Conservation (phyloP, 2,329 filamentous ascomycete species). For the Ceratocystiopsis minuta region DNA sequence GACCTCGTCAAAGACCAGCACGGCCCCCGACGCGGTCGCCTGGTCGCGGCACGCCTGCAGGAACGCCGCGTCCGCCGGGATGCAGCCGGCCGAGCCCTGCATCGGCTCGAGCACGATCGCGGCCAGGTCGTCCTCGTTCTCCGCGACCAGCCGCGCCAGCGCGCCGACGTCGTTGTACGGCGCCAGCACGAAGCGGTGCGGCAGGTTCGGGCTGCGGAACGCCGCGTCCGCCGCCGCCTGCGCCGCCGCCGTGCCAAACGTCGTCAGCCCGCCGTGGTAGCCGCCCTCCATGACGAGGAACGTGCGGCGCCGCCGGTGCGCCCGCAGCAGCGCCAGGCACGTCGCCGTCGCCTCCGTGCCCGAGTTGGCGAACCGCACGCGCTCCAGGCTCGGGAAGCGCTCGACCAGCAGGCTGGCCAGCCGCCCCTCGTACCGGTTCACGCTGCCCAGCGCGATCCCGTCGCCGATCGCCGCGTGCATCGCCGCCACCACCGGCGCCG, state of each 20-base stretch:
- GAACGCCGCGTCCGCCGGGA: conserved; percentile 31
- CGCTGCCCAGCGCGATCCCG: conserved; percentile 36
- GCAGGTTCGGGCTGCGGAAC: too few relatives aligned
- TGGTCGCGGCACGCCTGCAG: conserved; percentile 26
- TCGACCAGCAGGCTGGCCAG: conserved; percentile 31
- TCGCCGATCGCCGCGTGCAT: conserved; percentile 1
- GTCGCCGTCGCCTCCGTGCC: conserved; percentile 46
- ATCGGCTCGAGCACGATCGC: conserved; percentile 47
- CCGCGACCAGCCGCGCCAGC: conserved; percentile 23
- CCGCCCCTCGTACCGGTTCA: conserved; percentile 28
- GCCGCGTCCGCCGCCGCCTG: too few relatives aligned
- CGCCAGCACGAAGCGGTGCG: conserved; percentile 29
- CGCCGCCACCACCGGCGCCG: conserved; percentile 1
- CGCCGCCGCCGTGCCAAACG: conserved; percentile 11
- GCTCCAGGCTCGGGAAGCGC: conserved; percentile 33
- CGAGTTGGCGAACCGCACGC: conserved; percentile 43
- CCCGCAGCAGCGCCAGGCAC: conserved; percentile 33
- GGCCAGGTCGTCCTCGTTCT: conserved; percentile 24
- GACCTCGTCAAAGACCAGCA: conserved; percentile 51
- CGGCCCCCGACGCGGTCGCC: conserved; percentile 17
- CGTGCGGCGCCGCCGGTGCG: conserved; percentile 24
- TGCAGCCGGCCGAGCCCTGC: conserved; percentile 41
- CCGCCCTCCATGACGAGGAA: conserved; percentile 32
- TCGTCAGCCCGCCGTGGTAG: conserved; percentile 30
- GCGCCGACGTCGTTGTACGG: conserved; percentile 39